Evolutionary conservation across 352 stramenopile genomes (phyloP).

Genomic region (Globisporangium canariense): DNA sequence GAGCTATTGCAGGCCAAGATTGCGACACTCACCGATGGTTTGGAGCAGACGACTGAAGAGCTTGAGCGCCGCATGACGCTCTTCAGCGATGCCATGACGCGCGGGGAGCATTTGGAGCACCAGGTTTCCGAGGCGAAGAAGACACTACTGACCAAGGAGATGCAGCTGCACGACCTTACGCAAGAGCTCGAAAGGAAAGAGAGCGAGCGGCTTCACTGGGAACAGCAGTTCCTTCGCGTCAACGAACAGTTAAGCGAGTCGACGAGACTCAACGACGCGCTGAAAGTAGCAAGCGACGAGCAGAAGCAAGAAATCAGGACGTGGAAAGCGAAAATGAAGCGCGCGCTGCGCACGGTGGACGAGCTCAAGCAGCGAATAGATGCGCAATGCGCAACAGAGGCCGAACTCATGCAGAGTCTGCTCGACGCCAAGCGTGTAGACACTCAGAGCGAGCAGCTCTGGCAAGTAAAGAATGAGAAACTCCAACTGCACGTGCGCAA

Average conservation of each 20-base stretch:
- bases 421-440: constrained; percentile 28
- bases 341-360: constrained; percentile 23
- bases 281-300: constrained; percentile 16
- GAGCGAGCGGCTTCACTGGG: constrained; percentile 48
- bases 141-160: constrained; percentile 52
- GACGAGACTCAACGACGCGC: constrained; percentile 16
- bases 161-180: constrained; percentile 50
- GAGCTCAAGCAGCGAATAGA: constrained; percentile 34
- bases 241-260: constrained; percentile 26
- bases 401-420: constrained; percentile 10
- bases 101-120: constrained; percentile 37
- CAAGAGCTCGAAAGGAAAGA: constrained; percentile 36
- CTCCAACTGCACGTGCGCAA: constrained; percentile 28
- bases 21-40: constrained; percentile 30
- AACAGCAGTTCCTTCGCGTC: constrained; percentile 37
- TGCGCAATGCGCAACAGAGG: constrained; percentile 10
- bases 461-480: constrained; percentile 26
- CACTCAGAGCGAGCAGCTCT: constrained; percentile 26
- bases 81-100: constrained; percentile 40
- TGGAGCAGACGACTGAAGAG: constrained; percentile 56
- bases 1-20: constrained; percentile 35
- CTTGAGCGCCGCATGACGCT: constrained; percentile 51
- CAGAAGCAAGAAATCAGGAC: constrained; percentile 28
- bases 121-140: constrained; percentile 44
- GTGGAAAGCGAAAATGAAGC: constrained; percentile 49